Base-by-base conservation (phyloP, 768 basidiomycete genomes). In the Galerina marginata region DNA sequence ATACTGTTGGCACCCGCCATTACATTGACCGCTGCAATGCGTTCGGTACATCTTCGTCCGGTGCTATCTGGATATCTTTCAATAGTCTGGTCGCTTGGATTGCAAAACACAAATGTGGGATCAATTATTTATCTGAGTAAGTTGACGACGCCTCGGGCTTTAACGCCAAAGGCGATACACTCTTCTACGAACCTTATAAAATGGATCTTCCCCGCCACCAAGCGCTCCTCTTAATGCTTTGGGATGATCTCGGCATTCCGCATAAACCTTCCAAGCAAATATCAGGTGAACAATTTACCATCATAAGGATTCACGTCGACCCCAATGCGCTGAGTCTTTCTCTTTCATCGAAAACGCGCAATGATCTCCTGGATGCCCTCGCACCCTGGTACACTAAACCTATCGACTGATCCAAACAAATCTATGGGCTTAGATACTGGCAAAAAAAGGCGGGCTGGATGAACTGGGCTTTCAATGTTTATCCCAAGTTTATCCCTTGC, bases 251-350 rank as follows among this genome's bases (percentile, higher is more conserved):
- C 0, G 71, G 76, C 0, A 60, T 81, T 0, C 81, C 80, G 0
- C 80, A 83, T 58, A 70, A 74, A 9, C 44, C 70, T 2, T 25
- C 51, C 1, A 85, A 84, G 61, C 82, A 85, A 48, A 4, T 77
- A 0, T 72, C 16, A 20, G 78, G 77, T 0, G 3, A 25, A 0
- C 15, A 29, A 0, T 62, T 83, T 0, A 62, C 65, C 2, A 74
- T 81, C 55, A 79, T 81, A 55, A 77, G 81, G 0, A 73, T 81
- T 54, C n/a, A 66, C 0, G 74, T 82, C 4, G 72, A 82, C 54
- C 40, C 71, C 0, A 67, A 72, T n/a, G 29, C 26, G 0, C 71
- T 79, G 66, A 65, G 72, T 0, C 60, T 79, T 45, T 66, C 74
- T 2, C 23, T 75, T 9, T 64, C 70, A 0, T 11, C 25, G 0